These are phyloP conservation scores for Alternaria longipes DNA, from an alignment of 2,329 filamentous ascomycete species.

Conservation along the genomic window DNA sequence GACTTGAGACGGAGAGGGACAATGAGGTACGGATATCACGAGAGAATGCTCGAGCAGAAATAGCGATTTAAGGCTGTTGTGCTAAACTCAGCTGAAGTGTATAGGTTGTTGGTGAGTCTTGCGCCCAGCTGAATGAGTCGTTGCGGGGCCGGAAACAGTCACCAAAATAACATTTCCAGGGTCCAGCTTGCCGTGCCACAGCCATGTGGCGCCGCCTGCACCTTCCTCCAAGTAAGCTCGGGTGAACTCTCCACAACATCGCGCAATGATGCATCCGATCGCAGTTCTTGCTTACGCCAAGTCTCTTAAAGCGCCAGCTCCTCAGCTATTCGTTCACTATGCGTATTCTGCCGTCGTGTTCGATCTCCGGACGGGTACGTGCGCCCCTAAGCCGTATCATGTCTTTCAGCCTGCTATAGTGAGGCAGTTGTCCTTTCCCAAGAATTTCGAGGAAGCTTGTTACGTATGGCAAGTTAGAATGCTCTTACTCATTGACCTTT, in stretches of 20 bases:
- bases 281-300: not conserved
- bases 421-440: too few species aligned
- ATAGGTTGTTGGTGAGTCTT: constrained; percentile 14
- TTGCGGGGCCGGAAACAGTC: constrained; percentile 22
- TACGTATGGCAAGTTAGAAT: too few species aligned
- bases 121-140: constrained; percentile 31
- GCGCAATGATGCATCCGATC: not conserved
- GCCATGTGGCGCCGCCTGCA: constrained; percentile 9
- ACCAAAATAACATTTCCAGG: constrained; percentile 21
- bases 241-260: not conserved
- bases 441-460: too few species aligned
- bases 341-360: too few species aligned
- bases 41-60: not conserved
- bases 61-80: constrained; percentile 7
- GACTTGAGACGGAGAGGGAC: not conserved
- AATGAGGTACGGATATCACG: not conserved
- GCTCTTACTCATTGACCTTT: too few species aligned
- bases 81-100: constrained; percentile 17
- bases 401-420: too few species aligned
- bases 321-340: too few species aligned
- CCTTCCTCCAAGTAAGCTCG: not conserved
- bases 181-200: constrained; percentile 18
- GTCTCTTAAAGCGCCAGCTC: not conserved
- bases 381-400: too few species aligned
- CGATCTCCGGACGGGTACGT: too few species aligned